Percentiles rank a stretch among this genome's conserved stretches.
Evolutionary conservation across 2,329 filamentous ascomycete species (phyloP).

Genomic region (Dryadomyces quercus-mongolicae): DNA sequence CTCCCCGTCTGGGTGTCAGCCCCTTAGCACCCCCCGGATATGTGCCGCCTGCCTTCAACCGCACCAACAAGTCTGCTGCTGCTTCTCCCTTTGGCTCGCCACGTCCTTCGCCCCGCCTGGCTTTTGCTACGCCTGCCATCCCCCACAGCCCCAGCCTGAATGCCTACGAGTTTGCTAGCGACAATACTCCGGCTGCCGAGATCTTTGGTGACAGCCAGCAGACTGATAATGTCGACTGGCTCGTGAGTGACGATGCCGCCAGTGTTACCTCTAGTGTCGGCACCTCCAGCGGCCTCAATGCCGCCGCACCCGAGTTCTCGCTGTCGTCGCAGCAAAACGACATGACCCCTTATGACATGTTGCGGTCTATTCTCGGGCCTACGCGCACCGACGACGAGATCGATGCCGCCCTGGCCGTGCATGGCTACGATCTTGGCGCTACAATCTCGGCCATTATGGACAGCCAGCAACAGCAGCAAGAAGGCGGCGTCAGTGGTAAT

Average conservation of each 20-base stretch:
- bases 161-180: slow-evolving; percentile 85
- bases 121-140: slow-evolving; percentile 78
- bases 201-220: slow-evolving; percentile 79
- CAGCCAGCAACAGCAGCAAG: slow-evolving; percentile 31
- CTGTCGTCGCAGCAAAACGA: slow-evolving; percentile 55
- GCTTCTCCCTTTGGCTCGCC: slow-evolving; percentile 91
- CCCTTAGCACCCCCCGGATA: slow-evolving; percentile 79
- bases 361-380: slow-evolving; percentile 86
- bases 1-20: slow-evolving; percentile 68
- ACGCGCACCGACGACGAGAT: slow-evolving; percentile 89
- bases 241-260: slow-evolving; percentile 78
- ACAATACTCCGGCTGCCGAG: slow-evolving; percentile 68
- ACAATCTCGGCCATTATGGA: slow-evolving; percentile 87
- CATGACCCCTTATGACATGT: slow-evolving; percentile 97
- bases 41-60: slow-evolving; percentile 62
- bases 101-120: slow-evolving; percentile 80
- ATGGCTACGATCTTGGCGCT: slow-evolving; percentile 86
- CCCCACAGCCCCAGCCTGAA: slow-evolving; percentile 90
- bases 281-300: slow-evolving; percentile 58
- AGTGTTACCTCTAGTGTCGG: slow-evolving; percentile 65
- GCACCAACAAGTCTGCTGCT: slow-evolving; percentile 57
- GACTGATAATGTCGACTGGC: slow-evolving; percentile 92
- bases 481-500: slow-evolving; percentile 19
- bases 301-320: slow-evolving; percentile 68
- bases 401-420: slow-evolving; percentile 74